These are phyloP conservation scores for Daldinia eschscholtzii DNA, from an alignment of 2,329 filamentous ascomycete species.

Conservation along the genomic window DNA sequence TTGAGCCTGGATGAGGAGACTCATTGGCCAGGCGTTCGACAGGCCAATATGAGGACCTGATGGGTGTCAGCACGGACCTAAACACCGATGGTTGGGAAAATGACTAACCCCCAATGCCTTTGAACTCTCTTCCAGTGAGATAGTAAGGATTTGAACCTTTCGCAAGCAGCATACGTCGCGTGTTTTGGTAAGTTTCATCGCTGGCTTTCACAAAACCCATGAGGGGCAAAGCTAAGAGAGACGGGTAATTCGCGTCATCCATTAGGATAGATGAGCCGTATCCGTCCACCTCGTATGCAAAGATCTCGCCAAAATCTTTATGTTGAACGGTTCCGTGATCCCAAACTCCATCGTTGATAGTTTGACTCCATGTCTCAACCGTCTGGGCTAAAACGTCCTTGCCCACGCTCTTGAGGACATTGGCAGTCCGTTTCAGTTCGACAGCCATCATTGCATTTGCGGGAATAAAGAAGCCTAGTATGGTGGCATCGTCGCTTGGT, in stretches of 20 bases:
- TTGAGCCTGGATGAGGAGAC: slow-evolving; percentile 88
- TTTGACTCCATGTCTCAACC: slow-evolving; percentile 69
- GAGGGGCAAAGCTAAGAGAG: slow-evolving; percentile 80
- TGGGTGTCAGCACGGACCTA: slow-evolving; percentile 21
- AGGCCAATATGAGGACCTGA: slow-evolving; percentile 79
- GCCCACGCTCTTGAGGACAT: slow-evolving; percentile 73
- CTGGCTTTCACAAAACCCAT: slow-evolving; percentile 77
- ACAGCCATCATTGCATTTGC: slow-evolving; percentile 97
- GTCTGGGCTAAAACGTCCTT: slow-evolving; percentile 66
- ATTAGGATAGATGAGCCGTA: slow-evolving; percentile 86
- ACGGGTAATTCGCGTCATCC: slow-evolving; percentile 91
- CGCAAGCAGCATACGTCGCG: slow-evolving; percentile 79
- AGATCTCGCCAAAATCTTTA: slow-evolving; percentile 80
- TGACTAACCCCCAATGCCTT: slow-evolving; percentile 85
- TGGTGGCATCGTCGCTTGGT: slow-evolving; percentile 94
- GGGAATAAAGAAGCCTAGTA: slow-evolving; percentile 93
- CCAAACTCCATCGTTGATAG: slow-evolving; percentile 82
- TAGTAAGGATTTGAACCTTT: slow-evolving; percentile 89
- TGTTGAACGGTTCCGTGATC: slow-evolving; percentile 85
- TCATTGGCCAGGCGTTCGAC: slow-evolving; percentile 97
- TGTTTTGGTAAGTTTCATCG: slow-evolving; percentile 86
- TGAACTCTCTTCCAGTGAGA: slow-evolving; percentile 79
- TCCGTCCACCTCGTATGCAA: slow-evolving; percentile 89
- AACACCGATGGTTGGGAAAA: slow-evolving; percentile 22
- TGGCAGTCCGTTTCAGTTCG: slow-evolving; percentile 81